Evolutionary conservation across 1,284 basidiomycete species (phyloP), one percentile per base, ranked within the genome.

Genomic region (Ganoderma sp.): DNA sequence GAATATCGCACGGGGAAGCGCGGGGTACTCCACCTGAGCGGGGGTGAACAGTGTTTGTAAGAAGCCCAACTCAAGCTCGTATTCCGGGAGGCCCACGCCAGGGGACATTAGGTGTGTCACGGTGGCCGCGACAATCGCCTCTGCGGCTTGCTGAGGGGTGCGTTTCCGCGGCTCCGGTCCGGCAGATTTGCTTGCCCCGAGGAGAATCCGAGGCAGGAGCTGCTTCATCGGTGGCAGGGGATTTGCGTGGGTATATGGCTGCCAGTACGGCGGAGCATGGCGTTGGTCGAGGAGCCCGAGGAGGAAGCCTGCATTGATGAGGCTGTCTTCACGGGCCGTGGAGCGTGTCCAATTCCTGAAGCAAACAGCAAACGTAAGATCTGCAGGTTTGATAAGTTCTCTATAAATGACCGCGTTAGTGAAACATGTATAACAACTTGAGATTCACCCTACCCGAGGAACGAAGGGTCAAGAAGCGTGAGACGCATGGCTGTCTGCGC

Each of bases 281-380:
- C 34, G 57, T 10, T 43, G 9, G 34, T 59, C 41, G 8, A 68
- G 32, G 15, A 68, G 41, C 17, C 58, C 37, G 6, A 61, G 28
- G 5, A 65, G 59, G 34, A 65, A 37, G 39, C 15, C 39, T 8
- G 58, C 39, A 37, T 68, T 68, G 28, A 60, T 42, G 19, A 10
- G 45, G 34, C 14, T 25, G 9, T 66, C 64, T 22, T 63, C 48
- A 5, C 41, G 52, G n/a, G 52, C 41, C 5, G 64, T 70, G 2
- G 69, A 59, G 42, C 67, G 66, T 19, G 66, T 41, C 69, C 69
- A 71, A 28, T 67, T 64, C n/a, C 69, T 67, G 62, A 71, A 68
- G 9, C 25, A 56, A 9, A 71, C 65, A 1, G 69, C 63, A 5
- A 71, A 61, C 0, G 69, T 71, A 28, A 71, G 54, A 22, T 71